Conservation (phyloP, 2,329 filamentous ascomycete species). For the Neofusicoccum umdonicola region DNA sequence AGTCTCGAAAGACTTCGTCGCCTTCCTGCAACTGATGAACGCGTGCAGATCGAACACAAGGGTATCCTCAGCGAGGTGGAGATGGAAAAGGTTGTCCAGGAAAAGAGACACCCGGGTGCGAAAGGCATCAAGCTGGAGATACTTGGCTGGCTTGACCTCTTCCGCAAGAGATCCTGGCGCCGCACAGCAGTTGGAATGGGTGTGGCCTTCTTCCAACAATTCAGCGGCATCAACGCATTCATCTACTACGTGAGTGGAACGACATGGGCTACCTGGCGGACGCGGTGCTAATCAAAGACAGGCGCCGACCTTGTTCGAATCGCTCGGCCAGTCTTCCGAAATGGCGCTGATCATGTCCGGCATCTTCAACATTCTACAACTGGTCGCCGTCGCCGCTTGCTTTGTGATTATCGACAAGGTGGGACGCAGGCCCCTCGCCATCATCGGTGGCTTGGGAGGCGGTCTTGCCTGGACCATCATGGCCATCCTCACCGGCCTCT, state of each 20-base stretch:
- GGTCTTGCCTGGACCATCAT: conserved; percentile 49
- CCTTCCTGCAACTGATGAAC: conserved; percentile 15
- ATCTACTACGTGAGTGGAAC: conserved; percentile 42
- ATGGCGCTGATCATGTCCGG: conserved; percentile 25
- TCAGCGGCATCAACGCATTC: conserved; percentile 31
- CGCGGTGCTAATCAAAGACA: too few relatives aligned
- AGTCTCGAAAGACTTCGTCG: conserved; percentile 29
- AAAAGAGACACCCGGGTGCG: background rate
- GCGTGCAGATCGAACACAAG: conserved; percentile 21
- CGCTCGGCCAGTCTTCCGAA: conserved; percentile 34
- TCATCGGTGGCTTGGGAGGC: conserved; percentile 16
- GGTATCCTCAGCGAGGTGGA: conserved; percentile 21
- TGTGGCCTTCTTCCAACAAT: conserved; percentile 46
- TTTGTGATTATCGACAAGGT: conserved; percentile 23
- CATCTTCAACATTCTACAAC: conserved; percentile 42
- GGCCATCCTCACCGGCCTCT: conserved; percentile 54
- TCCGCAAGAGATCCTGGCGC: conserved; percentile 42
- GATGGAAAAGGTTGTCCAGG: conserved; percentile 15
- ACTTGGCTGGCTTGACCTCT: conserved; percentile 41
- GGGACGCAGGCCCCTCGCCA: conserved; percentile 17
- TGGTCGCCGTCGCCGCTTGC: conserved; percentile 15
- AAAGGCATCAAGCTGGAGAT: background rate
- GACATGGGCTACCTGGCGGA: too few relatives aligned
- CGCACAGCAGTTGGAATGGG: conserved; percentile 41
- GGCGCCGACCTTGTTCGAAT: conserved; percentile 43